Conservation (phyloP, 2,329 filamentous ascomycete species). For the Ploettnerulaceae sp. region DNA sequence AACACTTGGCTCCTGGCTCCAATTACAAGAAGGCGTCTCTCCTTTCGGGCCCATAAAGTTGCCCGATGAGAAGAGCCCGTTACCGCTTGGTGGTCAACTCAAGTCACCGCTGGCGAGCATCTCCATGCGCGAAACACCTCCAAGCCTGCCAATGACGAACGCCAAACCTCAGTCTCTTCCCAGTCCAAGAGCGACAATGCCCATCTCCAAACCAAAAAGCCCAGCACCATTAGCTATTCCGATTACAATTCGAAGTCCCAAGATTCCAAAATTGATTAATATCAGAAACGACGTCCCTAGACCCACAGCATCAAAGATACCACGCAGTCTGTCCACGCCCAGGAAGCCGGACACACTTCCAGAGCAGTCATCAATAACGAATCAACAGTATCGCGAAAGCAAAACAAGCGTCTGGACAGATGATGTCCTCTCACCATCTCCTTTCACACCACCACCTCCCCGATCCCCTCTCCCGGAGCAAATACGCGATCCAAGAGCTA, state of each 20-base stretch:
- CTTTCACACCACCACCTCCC: constrained; percentile 10
- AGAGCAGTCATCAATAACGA: not conserved
- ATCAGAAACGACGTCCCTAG: not conserved
- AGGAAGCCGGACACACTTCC: constrained; percentile 1
- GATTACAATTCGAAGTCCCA: constrained; percentile 2
- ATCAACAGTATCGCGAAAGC: constrained; percentile 18
- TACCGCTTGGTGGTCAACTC: constrained; percentile 23
- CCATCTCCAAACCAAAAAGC: not conserved
- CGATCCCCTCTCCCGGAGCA: not conserved
- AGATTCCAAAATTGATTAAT: constrained; percentile 2
- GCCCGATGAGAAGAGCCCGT: constrained; percentile 17
- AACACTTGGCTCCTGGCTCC: constrained; percentile 25
- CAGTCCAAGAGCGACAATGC: not conserved
- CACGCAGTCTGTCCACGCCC: constrained; percentile 4
- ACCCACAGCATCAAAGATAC: constrained; percentile 4
- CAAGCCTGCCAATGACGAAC: constrained; percentile 8
- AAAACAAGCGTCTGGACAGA: constrained; percentile 31
- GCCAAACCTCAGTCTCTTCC: no score
- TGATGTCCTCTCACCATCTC: constrained; percentile 20
- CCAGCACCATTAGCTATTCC: not conserved
- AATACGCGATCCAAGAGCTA: not conserved
- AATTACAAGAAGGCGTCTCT: constrained; percentile 24
- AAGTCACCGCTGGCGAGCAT: constrained; percentile 22
- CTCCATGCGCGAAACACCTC: not conserved
- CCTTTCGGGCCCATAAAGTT: constrained; percentile 27